A percentile compares a stretch with the other conserved stretches of the same genome.
Evolutionary conservation across 257 asterid species (phyloP).

Genomic region (Verbascum thapsus): DNA sequence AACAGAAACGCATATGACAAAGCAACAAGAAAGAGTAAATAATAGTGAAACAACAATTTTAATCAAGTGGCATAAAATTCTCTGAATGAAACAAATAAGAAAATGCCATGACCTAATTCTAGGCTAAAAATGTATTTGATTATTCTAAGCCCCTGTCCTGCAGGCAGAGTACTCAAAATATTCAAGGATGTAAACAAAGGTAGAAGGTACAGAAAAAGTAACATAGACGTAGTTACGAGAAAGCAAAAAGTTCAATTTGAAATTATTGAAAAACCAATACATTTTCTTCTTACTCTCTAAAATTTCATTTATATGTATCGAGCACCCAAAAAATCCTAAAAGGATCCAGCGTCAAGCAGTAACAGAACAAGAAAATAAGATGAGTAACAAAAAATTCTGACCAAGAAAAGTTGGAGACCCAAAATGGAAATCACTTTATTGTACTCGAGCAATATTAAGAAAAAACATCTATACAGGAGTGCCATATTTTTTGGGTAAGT

Average conservation of each 20-base stretch:
- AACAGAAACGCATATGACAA: neutral
- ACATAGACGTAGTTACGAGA: constrained; percentile 2
- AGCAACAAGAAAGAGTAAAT: neutral
- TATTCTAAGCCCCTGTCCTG: constrained; percentile 10
- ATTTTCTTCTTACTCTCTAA: neutral
- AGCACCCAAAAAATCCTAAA: constrained; percentile 19
- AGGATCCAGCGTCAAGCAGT: constrained; percentile 13
- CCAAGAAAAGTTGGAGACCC: constrained; percentile 8
- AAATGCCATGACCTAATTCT: neutral
- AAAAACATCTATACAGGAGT: neutral
- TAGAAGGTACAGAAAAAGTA: neutral
- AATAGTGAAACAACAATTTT: neutral
- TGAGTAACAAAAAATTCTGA: constrained; percentile 12
- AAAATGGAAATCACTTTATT: constrained; percentile 19
- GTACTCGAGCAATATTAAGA: constrained; percentile 14
- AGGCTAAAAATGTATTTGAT: neutral
- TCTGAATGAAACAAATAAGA: no score
- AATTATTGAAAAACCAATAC: constrained; percentile 17
- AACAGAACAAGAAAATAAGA: neutral
- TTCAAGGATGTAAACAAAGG: neutral
- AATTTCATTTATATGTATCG: constrained; percentile 10
- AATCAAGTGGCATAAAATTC: constrained; percentile 7
- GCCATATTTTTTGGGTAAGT: constrained; percentile 20
- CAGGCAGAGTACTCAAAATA: constrained; percentile 9
- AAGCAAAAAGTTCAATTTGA: constrained; percentile 6